A percentile compares a stretch with the other conserved stretches of the same genome.
These are phyloP conservation scores for Colletotrichum sp. DNA, from an alignment of 2,329 filamentous ascomycete species.

Conservation along the genomic window DNA sequence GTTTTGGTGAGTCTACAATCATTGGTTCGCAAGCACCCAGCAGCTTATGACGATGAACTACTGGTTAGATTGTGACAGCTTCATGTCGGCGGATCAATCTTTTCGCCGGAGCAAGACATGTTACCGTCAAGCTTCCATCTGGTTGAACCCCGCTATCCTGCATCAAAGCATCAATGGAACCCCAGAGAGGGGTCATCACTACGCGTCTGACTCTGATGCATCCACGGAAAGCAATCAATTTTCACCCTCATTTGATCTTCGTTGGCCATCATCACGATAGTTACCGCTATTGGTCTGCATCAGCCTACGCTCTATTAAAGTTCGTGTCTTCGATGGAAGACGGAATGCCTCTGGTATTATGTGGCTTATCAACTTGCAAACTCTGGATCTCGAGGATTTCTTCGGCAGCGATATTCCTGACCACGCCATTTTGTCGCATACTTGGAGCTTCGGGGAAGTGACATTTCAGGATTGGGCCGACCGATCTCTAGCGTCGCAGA, in stretches of 20 bases:
- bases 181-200: not conserved
- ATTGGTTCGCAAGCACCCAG: no score
- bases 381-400: not conserved
- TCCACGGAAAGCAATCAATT: not conserved
- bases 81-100: not conserved
- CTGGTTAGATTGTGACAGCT: not conserved
- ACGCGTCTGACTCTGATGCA: not conserved
- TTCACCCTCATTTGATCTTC: not conserved
- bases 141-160: not conserved
- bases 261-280: not conserved
- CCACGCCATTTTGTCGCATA: not conserved
- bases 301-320: not conserved
- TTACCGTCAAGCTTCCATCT: not conserved
- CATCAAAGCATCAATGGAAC: not conserved
- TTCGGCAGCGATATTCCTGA: not conserved
- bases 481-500: not conserved
- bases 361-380: not conserved
- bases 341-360: not conserved
- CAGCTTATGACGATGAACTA: no score
- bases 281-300: not conserved
- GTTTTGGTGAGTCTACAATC: no score
- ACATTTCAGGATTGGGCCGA: not conserved
- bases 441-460: not conserved
- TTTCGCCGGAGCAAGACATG: not conserved
- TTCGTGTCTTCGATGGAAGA: not conserved